Percentiles rank a stretch among this genome's conserved stretches.
phyloP scores from a whole-genome alignment of 257 asterid species.

The Penstemon eatonii region DNA sequence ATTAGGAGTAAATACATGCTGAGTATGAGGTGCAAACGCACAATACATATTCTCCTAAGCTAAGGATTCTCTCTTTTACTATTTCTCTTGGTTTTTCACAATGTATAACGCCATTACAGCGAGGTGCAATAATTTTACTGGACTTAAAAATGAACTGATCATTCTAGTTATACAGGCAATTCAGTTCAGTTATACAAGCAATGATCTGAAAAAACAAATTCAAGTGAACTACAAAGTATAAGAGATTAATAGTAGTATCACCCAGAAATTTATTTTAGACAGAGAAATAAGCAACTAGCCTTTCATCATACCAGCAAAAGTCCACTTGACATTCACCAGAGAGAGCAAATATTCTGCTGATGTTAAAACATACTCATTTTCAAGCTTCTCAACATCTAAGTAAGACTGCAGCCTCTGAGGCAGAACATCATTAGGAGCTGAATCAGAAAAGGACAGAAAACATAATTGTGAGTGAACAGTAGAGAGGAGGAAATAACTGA shows the following conservation, averaged over 20 bases:
- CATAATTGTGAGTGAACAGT: constrained; percentile 6
- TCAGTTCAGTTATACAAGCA: neutral
- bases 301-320: constrained; percentile 52
- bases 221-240: constrained; percentile 17
- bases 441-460: constrained; percentile 22
- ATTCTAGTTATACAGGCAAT: neutral
- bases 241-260: constrained; percentile 6
- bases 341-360: constrained; percentile 73
- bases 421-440: constrained; percentile 59
- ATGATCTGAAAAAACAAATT: constrained; percentile 20
- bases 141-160: constrained; percentile 19
- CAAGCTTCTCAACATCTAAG: constrained; percentile 78
- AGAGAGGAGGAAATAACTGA: constrained; percentile 13
- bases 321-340: constrained; percentile 71
- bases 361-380: constrained; percentile 77
- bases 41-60: too few relatives aligned
- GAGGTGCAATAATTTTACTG: constrained; percentile 4
- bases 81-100: too few relatives aligned
- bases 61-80: too few relatives aligned
- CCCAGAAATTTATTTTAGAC: neutral
- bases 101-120: constrained; percentile 8
- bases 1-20: too few relatives aligned
- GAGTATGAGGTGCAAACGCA: too few relatives aligned
- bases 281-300: constrained; percentile 18
- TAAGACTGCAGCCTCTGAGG: constrained; percentile 54